A percentile compares a stretch with the other conserved stretches of the same genome.
These are phyloP conservation scores for Kwoniella bestiolae DNA, from an alignment of 768 basidiomycete genomes.

Conservation along the genomic window DNA sequence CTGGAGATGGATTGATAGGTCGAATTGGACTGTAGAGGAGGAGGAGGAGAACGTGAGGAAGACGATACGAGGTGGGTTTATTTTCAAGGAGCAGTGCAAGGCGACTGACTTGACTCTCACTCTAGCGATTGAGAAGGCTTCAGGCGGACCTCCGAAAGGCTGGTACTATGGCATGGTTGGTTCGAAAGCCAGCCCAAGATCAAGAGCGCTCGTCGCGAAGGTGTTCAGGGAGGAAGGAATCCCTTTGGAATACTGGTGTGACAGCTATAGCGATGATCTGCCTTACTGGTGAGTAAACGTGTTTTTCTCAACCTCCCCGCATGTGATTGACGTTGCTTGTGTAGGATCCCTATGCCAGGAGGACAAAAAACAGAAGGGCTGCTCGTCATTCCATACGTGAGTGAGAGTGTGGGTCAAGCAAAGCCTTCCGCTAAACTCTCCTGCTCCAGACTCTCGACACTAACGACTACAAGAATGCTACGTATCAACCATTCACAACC, in stretches of 20 bases:
- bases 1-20: slow-evolving; percentile 47
- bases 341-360: slow-evolving; percentile 27
- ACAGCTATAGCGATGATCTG: slow-evolving; percentile 46
- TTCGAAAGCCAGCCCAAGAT: slow-evolving; percentile 35
- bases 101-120: background rate
- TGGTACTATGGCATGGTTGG: slow-evolving; percentile 54
- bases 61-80: slow-evolving; percentile 34
- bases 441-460: slow-evolving; percentile 37
- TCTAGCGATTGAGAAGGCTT: slow-evolving; percentile 27
- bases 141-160: slow-evolving; percentile 28
- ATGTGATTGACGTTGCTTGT: background rate
- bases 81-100: background rate
- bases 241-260: slow-evolving; percentile 40
- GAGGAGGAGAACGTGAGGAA: slow-evolving; percentile 40
- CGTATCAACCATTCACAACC: slow-evolving; percentile 35
- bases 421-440: background rate
- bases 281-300: slow-evolving; percentile 28
- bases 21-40: slow-evolving; percentile 37
- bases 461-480: slow-evolving; percentile 48
- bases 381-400: slow-evolving; percentile 39
- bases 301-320: background rate
- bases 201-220: slow-evolving; percentile 41
- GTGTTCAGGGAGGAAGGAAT: slow-evolving; percentile 44
- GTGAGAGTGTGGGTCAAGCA: background rate
- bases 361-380: slow-evolving; percentile 27